Conservation (phyloP, 78 protist species). For the Dictyostelium capitatum region DNA sequence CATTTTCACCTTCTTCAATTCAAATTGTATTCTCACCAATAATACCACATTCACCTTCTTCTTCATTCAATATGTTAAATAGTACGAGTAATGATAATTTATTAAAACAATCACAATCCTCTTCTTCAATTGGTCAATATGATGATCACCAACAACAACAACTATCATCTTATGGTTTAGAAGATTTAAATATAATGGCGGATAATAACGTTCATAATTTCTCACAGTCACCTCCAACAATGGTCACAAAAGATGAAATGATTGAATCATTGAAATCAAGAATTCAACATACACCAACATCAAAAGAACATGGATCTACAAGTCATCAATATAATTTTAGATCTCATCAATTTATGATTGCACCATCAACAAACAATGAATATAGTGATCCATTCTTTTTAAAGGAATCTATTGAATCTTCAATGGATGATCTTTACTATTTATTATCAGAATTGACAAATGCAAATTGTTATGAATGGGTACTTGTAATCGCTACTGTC, state of each 20-base stretch:
- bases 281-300: background rate
- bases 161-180: background rate
- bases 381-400: conserved; percentile 60
- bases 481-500: conserved; percentile 70
- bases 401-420: conserved; percentile 56
- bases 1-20: conserved; percentile 37
- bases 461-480: conserved; percentile 82
- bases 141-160: background rate
- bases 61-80: background rate
- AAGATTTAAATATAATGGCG: background rate
- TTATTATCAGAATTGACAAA: conserved; percentile 65
- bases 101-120: background rate
- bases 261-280: conserved; percentile 68
- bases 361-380: conserved; percentile 41
- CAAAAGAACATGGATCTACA: background rate
- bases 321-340: conserved; percentile 33
- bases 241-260: conserved; percentile 64
- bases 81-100: background rate
- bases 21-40: conserved; percentile 12
- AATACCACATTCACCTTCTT: background rate
- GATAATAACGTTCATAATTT: background rate
- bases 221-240: conserved; percentile 34
- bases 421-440: conserved; percentile 75
- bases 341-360: conserved; percentile 77
- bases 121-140: background rate